These are phyloP conservation scores for Phoma sp. DNA, from an alignment of 2,329 filamentous ascomycete genomes.

Conservation along the genomic window DNA sequence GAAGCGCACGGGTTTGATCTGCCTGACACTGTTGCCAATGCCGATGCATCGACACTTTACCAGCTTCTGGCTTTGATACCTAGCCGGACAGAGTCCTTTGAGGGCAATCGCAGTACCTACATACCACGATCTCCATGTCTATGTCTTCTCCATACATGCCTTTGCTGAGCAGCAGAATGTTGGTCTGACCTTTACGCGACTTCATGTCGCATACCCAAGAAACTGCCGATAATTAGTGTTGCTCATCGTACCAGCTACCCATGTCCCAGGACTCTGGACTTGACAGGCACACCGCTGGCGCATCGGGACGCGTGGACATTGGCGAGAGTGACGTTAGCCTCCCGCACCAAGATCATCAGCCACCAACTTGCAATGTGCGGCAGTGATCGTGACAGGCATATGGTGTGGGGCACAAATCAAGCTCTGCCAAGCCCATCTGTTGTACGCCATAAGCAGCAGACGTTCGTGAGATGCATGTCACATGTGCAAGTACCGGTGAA, in stretches of 20 bases:
- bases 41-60: too few species aligned
- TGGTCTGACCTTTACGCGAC: constrained; percentile 9
- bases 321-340: neutral
- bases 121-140: too few species aligned
- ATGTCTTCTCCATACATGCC: too few species aligned
- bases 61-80: too few species aligned
- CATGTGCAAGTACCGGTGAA: constrained; percentile 12
- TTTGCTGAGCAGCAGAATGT: too few species aligned
- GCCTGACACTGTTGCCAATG: too few species aligned
- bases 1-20: too few species aligned
- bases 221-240: neutral
- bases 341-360: neutral
- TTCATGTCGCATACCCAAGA: neutral
- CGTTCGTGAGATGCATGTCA: neutral
- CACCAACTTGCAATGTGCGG: constrained; percentile 10
- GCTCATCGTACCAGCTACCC: constrained; percentile 10
- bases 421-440: constrained; percentile 3
- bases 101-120: too few species aligned
- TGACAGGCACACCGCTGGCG: constrained; percentile 23
- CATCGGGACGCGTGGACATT: constrained; percentile 19
- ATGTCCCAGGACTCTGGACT: constrained; percentile 20
- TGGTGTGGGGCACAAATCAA: constrained; percentile 4
- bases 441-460: neutral
- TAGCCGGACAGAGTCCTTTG: too few species aligned
- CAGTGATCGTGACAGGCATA: constrained; percentile 17